Evolutionary conservation across 805 yeast species (phyloP), one percentile per base, ranked within the genome.

Genomic region (Myxozyma neotropica): DNA sequence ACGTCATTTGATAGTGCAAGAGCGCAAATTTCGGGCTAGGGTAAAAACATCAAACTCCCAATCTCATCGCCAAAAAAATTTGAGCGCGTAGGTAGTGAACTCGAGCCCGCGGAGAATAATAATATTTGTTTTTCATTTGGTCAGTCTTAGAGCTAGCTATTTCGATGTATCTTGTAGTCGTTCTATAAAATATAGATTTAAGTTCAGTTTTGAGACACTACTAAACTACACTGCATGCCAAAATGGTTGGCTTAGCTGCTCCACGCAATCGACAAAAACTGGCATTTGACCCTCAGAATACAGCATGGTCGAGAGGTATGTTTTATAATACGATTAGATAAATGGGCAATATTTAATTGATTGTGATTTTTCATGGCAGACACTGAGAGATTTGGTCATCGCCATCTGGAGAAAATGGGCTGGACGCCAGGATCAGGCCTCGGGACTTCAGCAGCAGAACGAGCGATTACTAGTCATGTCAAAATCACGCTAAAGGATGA

Each of bases 371-470:
- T n/a, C n/a, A n/a, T n/a, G n/a, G 4, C 26, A 65, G 71, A 89
- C 68, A 84, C 86, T 0, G 77, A 79, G 3, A 76, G 96, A 53
- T 93, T 93, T 70, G 99, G 99, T 0, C 97, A 88, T 72, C 83
- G 87, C 69, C 91, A 91, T 73, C 73, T 93, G 60, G 84, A 84
- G 63, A 86, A 83, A 66, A 77, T 86, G 70, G 99, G 99, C 17
- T 93, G 99, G 99, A 80, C 78, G 53, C 96, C 96, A 1, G 99
- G 99, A 19, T 76, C 78, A 63, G 98, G 98, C 6, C 79, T 93
- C 21, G 99, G 99, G 1, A 72, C 82, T 19, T 68, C 68, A 7
- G 64, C 71, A 17, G 68, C 70, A n/a, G 57, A 52, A 7, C 54
- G 85, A 69, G 85, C 94, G 2, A 80, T 83, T 44, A 88, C 90